Conservation (phyloP, 208 protist genomes). For the Leishmania major region DNA sequence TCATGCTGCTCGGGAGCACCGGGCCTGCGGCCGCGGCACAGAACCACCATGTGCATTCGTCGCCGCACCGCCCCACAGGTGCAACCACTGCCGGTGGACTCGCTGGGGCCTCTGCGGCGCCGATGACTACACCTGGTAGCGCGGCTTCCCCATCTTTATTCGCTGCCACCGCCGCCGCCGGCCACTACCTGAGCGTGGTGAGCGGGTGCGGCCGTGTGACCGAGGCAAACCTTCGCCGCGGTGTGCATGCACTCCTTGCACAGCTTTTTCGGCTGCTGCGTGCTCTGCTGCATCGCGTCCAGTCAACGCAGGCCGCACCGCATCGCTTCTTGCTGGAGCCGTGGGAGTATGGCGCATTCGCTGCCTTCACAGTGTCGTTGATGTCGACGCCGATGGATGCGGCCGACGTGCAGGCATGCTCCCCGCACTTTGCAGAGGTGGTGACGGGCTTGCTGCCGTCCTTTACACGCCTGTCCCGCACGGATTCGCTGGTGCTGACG, state of each 20-base stretch:
- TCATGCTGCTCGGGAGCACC: constrained; percentile 22
- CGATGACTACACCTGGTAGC: background rate
- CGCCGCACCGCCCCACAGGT: background rate
- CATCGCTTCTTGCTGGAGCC: constrained; percentile 63
- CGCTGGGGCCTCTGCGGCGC: background rate
- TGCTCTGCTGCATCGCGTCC: constrained; percentile 34
- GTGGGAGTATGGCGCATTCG: constrained; percentile 62
- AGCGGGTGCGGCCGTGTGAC: constrained; percentile 50
- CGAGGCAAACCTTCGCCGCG: constrained; percentile 49
- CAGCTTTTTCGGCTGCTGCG: constrained; percentile 49
- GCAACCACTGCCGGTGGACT: background rate
- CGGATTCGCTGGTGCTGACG: constrained; percentile 48
- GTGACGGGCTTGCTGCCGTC: constrained; percentile 51
- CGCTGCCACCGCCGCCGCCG: background rate
- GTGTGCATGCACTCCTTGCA: constrained; percentile 48
- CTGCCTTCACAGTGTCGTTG: constrained; percentile 61
- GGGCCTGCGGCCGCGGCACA: background rate
- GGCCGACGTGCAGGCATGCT: constrained; percentile 42
- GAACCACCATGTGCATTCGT: background rate
- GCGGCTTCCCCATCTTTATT: background rate
- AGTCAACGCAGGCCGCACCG: constrained; percentile 33
- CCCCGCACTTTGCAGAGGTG: constrained; percentile 43
- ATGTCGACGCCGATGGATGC: constrained; percentile 59
- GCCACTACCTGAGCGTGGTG: constrained; percentile 56
- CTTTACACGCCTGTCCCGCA: constrained; percentile 51